These are phyloP conservation scores for Echinochloa phyllopogon DNA, from an alignment of 176 grass and related monocot species.

Conservation along the genomic window DNA sequence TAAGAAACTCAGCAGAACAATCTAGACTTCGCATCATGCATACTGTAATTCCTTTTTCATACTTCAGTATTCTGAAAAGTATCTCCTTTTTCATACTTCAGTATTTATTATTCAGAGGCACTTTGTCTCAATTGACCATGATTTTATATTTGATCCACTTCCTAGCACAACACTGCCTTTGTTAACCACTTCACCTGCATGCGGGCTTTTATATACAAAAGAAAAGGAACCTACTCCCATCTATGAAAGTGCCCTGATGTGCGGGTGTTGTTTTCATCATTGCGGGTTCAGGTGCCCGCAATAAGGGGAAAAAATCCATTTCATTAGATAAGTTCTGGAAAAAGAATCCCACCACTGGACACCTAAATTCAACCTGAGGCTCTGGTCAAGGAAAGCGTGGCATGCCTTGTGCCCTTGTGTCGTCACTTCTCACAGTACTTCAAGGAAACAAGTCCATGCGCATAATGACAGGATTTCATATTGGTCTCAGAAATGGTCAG, in stretches of 20 bases:
- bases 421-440: background rate
- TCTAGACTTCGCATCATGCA: background rate
- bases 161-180: background rate
- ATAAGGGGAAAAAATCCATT: background rate
- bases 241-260: background rate
- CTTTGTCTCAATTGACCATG: background rate
- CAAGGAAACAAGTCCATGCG: conserved; percentile 26
- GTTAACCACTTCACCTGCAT: conserved; percentile 16
- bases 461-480: background rate
- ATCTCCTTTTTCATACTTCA: background rate
- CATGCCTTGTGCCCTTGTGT: conserved; percentile 1
- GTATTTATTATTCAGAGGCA: background rate
- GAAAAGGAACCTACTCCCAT: background rate
- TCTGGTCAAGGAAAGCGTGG: conserved; percentile 23
- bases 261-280: conserved; percentile 1
- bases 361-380: conserved; percentile 34
- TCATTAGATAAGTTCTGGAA: background rate
- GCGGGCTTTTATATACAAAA: background rate
- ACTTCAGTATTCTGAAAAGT: background rate
- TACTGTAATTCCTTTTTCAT: background rate
- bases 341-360: background rate
- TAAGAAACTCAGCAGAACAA: background rate
- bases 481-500: conserved; percentile 28
- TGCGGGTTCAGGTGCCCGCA: background rate
- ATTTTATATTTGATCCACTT: background rate